phyloP scores from a whole-genome alignment of 2,329 filamentous ascomycete genomes.

The Sporothrix brunneoviolacea region DNA sequence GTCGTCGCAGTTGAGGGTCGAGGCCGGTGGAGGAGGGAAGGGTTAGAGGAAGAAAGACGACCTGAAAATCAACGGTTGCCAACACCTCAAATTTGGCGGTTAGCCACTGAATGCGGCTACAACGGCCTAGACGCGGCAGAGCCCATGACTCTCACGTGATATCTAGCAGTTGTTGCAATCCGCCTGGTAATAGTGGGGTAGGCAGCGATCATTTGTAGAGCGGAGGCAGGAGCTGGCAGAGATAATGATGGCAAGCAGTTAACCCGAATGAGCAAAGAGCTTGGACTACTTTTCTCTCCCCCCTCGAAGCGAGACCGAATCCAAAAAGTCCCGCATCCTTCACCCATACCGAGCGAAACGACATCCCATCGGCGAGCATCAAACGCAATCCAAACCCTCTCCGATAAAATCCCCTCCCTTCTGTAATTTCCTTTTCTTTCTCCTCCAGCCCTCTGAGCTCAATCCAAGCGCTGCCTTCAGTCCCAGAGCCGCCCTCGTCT shows the following conservation, averaged over 20 bases:
- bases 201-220: neutral
- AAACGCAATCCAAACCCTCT: neutral
- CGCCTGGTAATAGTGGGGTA: neutral
- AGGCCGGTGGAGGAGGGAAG: neutral
- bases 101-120: slow-evolving; percentile 5
- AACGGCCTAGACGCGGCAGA: neutral
- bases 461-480: no score
- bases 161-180: no score
- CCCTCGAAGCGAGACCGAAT: slow-evolving; percentile 3
- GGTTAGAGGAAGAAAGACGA: no score
- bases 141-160: slow-evolving; percentile 1
- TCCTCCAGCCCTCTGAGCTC: neutral
- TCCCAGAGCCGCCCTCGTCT: neutral
- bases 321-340: slow-evolving; percentile 13
- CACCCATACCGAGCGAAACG: neutral
- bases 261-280: slow-evolving; percentile 10
- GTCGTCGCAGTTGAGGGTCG: no score
- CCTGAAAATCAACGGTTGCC: no score
- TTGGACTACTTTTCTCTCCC: neutral
- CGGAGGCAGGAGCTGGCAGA: neutral
- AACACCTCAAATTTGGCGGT: neutral
- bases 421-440: slow-evolving; percentile 12
- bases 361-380: slow-evolving; percentile 5
- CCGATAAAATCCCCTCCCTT: neutral
- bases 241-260: neutral